Evolutionary conservation across 441 rosid genomes (phyloP).

Genomic region (Daphne laureola): DNA sequence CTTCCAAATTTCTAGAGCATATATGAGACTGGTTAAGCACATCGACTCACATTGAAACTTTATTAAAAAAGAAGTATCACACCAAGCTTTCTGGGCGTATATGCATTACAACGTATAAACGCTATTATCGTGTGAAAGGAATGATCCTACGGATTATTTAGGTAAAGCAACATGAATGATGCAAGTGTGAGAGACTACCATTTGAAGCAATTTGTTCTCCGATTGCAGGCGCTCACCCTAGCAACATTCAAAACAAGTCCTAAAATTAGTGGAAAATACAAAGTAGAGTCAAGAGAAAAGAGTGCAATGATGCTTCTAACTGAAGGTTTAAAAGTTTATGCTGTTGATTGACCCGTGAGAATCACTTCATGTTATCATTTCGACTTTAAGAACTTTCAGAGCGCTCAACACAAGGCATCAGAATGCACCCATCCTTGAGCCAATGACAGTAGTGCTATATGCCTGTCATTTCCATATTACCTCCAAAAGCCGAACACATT

Average conservation of each 20-base stretch:
- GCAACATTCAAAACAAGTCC: constrained; percentile 12
- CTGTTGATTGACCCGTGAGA: too few relatives aligned
- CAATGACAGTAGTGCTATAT: too few relatives aligned
- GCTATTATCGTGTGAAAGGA: neutral
- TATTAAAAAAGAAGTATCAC: too few relatives aligned
- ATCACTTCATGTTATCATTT: too few relatives aligned
- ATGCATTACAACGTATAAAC: neutral
- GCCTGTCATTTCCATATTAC: too few relatives aligned
- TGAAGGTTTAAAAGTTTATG: too few relatives aligned
- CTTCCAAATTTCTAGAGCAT: neutral
- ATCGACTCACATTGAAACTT: neutral
- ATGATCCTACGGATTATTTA: neutral
- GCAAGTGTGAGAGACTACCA: constrained; percentile 39
- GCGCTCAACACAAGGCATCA: too few relatives aligned
- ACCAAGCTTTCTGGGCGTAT: too few relatives aligned
- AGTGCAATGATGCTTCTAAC: too few relatives aligned
- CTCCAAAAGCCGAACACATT: too few relatives aligned
- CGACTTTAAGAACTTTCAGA: too few relatives aligned
- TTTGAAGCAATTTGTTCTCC: constrained; percentile 72
- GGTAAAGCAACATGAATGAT: constrained; percentile 8
- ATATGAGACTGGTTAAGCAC: neutral
- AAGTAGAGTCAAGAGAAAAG: constrained; percentile 5
- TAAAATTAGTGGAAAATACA: neutral
- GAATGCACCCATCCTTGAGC: too few relatives aligned
- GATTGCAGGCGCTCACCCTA: constrained; percentile 52